Evolutionary conservation across 1,139 yeast species (phyloP).

Genomic region (Suhomyces bokatorum): DNA sequence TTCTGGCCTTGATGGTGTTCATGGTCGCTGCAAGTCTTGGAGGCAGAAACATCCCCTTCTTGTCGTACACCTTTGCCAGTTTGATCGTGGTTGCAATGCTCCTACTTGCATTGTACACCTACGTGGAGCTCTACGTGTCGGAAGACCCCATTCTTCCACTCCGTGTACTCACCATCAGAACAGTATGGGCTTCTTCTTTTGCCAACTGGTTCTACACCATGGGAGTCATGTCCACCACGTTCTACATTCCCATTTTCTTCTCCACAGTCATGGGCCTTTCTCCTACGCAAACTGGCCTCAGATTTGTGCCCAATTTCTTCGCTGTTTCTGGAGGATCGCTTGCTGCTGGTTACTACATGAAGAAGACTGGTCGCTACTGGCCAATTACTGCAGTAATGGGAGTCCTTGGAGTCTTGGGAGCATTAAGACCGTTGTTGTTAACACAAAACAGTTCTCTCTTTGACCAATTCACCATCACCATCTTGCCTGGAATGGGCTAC

Average conservation of each 20-base stretch:
- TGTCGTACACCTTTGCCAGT: conserved; percentile 33
- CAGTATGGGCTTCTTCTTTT: conserved; percentile 63
- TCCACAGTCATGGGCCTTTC: conserved; percentile 56
- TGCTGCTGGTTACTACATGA: conserved; percentile 70
- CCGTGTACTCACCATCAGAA: conserved; percentile 52
- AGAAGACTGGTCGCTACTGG: conserved; percentile 66
- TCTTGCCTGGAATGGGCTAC: conserved; percentile 26
- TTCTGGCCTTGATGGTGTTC: conserved; percentile 51
- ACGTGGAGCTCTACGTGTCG: conserved; percentile 56
- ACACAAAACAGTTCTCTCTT: conserved; percentile 44
- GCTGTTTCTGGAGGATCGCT: conserved; percentile 72
- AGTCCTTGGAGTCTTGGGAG: conserved; percentile 47
- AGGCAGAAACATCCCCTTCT: conserved; percentile 54
- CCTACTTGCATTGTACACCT: conserved; percentile 38
- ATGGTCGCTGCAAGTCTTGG: conserved; percentile 71
- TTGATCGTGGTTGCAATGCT: conserved; percentile 23
- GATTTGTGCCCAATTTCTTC: conserved; percentile 64
- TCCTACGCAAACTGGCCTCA: conserved; percentile 61
- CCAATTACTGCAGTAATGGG: conserved; percentile 48
- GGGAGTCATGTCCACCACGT: conserved; percentile 54
- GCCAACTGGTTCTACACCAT: conserved; percentile 67
- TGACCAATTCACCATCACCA: conserved; percentile 19
- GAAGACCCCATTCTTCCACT: conserved; percentile 71
- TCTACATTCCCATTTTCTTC: conserved; percentile 65
- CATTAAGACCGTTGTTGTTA: conserved; percentile 36